A percentile compares a stretch with the other conserved stretches of the same genome.
Evolutionary conservation across 2,329 filamentous ascomycete genomes (phyloP).

Genomic region (Fusarium paranaense): DNA sequence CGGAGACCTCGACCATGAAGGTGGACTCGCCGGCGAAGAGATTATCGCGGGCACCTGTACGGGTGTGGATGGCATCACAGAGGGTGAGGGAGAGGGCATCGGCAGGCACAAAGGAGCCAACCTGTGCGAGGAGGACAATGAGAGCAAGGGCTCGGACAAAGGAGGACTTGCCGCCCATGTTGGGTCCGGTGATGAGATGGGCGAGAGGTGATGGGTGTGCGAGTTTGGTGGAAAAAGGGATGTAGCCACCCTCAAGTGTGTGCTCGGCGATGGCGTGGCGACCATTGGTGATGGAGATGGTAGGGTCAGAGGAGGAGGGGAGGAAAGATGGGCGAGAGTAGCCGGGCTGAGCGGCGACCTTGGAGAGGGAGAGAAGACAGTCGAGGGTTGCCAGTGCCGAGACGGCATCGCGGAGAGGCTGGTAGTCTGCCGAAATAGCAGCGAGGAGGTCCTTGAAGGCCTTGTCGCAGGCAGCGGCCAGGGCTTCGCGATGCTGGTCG

Average conservation of each 20-base stretch:
- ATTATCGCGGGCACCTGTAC: slow-evolving; percentile 96
- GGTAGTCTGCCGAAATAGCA: slow-evolving; percentile 85
- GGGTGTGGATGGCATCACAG: slow-evolving; percentile 91
- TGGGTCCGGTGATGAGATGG: slow-evolving; percentile 93
- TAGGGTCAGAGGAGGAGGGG: slow-evolving; percentile 70
- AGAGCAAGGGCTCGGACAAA: slow-evolving; percentile 94
- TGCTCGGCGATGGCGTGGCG: slow-evolving; percentile 98
- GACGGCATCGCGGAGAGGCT: slow-evolving; percentile 88
- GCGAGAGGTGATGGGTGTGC: slow-evolving; percentile 75
- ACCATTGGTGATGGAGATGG: slow-evolving; percentile 72
- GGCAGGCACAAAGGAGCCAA: slow-evolving; percentile 94
- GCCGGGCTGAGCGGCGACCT: slow-evolving; percentile 85
- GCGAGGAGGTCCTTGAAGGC: slow-evolving; percentile 80
- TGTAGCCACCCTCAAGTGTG: slow-evolving; percentile 85
- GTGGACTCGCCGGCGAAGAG: slow-evolving; percentile 95
- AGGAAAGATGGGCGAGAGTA: slow-evolving; percentile 83
- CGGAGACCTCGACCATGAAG: slow-evolving; percentile 97
- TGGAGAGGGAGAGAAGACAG: slow-evolving; percentile 87
- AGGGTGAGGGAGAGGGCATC: slow-evolving; percentile 79
- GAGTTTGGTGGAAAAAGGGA: slow-evolving; percentile 87
- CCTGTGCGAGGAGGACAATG: slow-evolving; percentile 92
- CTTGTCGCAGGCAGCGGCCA: slow-evolving; percentile 89
- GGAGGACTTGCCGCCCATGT: slow-evolving; percentile 99
- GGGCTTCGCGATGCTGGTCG: slow-evolving; percentile 93
- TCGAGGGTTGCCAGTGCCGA: slow-evolving; percentile 88